Percentiles rank a stretch among this genome's conserved stretches.
Evolutionary conservation across 2,329 filamentous ascomycete genomes (phyloP).

Genomic region (Clonostachys chloroleuca): DNA sequence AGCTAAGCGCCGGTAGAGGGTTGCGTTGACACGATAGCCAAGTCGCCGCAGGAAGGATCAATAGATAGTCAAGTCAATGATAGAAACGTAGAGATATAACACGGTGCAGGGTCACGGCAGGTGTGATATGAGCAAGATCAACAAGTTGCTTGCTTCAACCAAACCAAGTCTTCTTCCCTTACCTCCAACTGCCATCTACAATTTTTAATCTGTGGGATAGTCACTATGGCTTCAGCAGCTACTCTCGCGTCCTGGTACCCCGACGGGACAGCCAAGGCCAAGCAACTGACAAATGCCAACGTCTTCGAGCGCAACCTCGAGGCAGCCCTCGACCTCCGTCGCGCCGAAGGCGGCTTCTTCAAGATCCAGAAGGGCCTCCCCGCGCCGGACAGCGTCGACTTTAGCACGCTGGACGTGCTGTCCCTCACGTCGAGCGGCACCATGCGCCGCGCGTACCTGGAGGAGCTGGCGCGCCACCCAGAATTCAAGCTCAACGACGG

Average conservation of each 20-base stretch:
- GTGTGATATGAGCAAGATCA: neutral
- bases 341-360: slow-evolving; percentile 11
- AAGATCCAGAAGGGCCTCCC: slow-evolving; percentile 11
- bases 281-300: neutral
- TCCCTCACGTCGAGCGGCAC: slow-evolving; percentile 44
- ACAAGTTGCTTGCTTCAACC: neutral
- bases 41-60: neutral
- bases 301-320: slow-evolving; percentile 17
- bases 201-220: neutral
- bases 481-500: slow-evolving; percentile 39
- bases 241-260: neutral
- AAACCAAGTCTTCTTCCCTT: neutral
- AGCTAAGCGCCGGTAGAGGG: neutral
- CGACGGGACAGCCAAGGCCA: neutral
- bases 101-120: neutral
- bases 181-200: neutral
- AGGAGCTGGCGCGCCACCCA: slow-evolving; percentile 35
- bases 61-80: neutral
- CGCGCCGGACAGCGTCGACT: slow-evolving; percentile 33
- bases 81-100: neutral
- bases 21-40: neutral
- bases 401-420: slow-evolving; percentile 64
- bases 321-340: slow-evolving; percentile 17
- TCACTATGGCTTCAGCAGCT: neutral
- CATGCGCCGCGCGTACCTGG: slow-evolving; percentile 41